phyloP scores from a whole-genome alignment of 129 eudicot genomes.

The Deinandra increscens region DNA sequence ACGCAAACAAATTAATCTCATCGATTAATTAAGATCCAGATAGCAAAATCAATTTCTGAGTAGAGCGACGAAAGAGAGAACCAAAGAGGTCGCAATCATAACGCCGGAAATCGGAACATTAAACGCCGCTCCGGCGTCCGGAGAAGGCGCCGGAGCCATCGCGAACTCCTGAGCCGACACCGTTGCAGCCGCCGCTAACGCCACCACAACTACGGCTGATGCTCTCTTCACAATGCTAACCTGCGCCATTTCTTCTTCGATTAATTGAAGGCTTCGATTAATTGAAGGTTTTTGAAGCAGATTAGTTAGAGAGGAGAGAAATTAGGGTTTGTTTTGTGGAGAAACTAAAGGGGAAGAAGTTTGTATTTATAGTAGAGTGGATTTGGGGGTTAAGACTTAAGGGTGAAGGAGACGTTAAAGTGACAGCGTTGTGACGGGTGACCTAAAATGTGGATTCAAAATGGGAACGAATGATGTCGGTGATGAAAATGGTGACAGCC shows the following conservation, averaged over 20 bases:
- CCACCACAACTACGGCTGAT: conserved; percentile 18
- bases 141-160: conserved; percentile 54
- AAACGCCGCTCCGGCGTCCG: conserved; percentile 43
- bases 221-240: conserved; percentile 39
- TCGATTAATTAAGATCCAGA: not conserved
- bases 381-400: no score
- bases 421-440: no score
- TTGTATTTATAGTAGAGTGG: no score
- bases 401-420: no score
- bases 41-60: conserved; percentile 29
- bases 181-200: conserved; percentile 29
- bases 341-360: no score
- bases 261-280: no score
- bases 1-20: not conserved
- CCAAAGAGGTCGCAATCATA: conserved; percentile 38
- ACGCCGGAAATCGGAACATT: conserved; percentile 43
- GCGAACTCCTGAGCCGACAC: conserved; percentile 35
- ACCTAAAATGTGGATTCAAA: not conserved
- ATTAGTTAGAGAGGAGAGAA: no score
- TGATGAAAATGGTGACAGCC: conserved; percentile 18
- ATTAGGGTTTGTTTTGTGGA: no score
- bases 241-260: conserved; percentile 43
- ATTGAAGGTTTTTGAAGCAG: no score
- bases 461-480: conserved; percentile 16
- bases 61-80: conserved; percentile 44